Evolutionary conservation across 2,329 filamentous ascomycete genomes (phyloP), one percentile per base, ranked within the genome.

Genomic region (Aspergillus fructus): DNA sequence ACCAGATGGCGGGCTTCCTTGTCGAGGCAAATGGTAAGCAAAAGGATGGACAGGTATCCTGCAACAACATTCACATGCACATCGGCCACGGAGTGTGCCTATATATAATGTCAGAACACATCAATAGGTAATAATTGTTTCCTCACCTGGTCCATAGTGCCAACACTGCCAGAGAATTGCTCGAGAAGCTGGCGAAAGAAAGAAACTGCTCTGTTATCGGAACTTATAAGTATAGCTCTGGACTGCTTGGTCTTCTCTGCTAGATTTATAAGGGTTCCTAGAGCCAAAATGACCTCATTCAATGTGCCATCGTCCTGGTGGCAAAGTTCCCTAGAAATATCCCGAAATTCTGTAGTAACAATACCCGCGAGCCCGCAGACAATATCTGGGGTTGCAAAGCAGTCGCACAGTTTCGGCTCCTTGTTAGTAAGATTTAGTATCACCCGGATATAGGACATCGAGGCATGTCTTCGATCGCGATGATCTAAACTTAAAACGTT

Each of bases 371-470:
- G 63, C 3, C 71, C 69, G 17, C 60, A 63, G 30, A 79, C 65
- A 37, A 79, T 64, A 37, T 70, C 66, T 5, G 69, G 60, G 2
- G 67, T 73, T 9, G 88, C 83, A 66, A 96, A 91, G 3, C 84
- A 78, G 30, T 85, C 82, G 41, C 90, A 91, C 12, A 90, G 86
- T 13, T 80, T 78, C 0, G 83, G 76, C 60, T 90, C 89, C 64
- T 91, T 90, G 76, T 96, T 96, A 8, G 92, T 94, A 49, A 93
- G 82, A 66, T 96, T 96, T 61, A 96, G 83, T 37, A 90, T 87
- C 4, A 97, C 81, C 56, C 90, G 86, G 47, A 93, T 77, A 27
- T 85, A 76, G 19, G 76, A 69, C 9, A 70, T 67, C 48, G 73
- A 63, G 27, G 74, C 66, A 52, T 69, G 62, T 50, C 55, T 60